These are phyloP conservation scores for Saccharomyces hybrid DNA, from an alignment of 1,139 yeast species.

Conservation along the genomic window DNA sequence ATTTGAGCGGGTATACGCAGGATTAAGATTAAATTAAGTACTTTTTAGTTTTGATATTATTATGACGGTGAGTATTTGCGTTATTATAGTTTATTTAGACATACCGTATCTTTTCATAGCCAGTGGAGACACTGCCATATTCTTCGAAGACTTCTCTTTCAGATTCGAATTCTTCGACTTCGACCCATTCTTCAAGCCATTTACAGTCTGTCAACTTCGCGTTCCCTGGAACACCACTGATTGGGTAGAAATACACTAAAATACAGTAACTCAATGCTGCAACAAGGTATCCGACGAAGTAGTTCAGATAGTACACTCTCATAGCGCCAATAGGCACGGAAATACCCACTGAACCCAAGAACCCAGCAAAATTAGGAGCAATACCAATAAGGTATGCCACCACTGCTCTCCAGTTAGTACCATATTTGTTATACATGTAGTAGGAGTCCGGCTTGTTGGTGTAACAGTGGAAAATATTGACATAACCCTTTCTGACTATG, in stretches of 20 bases:
- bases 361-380: slow-evolving; percentile 77
- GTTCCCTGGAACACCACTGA: slow-evolving; percentile 46
- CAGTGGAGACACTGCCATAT: slow-evolving; percentile 7
- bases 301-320: slow-evolving; percentile 61
- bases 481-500: slow-evolving; percentile 63
- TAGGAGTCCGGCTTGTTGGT: slow-evolving; percentile 35
- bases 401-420: slow-evolving; percentile 77
- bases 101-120: not conserved
- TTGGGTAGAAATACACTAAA: slow-evolving; percentile 48
- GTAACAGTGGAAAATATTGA: slow-evolving; percentile 60
- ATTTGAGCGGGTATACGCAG: not conserved
- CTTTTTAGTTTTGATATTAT: not conserved
- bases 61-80: not conserved
- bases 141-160: slow-evolving; percentile 23
- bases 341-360: slow-evolving; percentile 65
- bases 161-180: slow-evolving; percentile 48
- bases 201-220: slow-evolving; percentile 35
- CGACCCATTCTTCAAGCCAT: slow-evolving; percentile 51
- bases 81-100: not conserved
- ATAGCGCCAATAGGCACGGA: slow-evolving; percentile 72
- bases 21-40: not conserved
- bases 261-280: slow-evolving; percentile 46
- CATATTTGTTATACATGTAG: slow-evolving; percentile 56
- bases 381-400: slow-evolving; percentile 67
- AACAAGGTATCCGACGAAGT: slow-evolving; percentile 63